Conservation (phyloP, 495 filamentous ascomycete genomes). For the Penicillium daleae region DNA sequence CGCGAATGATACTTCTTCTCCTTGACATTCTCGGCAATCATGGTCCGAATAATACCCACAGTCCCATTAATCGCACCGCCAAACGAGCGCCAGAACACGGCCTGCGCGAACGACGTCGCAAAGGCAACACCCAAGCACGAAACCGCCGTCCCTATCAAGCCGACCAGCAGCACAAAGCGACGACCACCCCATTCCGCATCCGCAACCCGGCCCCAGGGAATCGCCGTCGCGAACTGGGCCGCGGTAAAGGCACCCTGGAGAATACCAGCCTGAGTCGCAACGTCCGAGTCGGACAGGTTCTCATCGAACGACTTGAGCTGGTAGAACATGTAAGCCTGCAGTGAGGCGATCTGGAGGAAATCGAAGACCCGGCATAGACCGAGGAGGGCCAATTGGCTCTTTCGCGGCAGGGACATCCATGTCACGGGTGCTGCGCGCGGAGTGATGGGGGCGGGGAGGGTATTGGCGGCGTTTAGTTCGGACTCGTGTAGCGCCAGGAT, state of each 20-base stretch:
- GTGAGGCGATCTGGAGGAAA: slow-evolving; percentile 52
- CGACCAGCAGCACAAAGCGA: slow-evolving; percentile 77
- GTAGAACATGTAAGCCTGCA: slow-evolving; percentile 77
- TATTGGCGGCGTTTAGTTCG: slow-evolving; percentile 15
- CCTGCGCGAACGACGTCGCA: slow-evolving; percentile 69
- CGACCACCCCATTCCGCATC: slow-evolving; percentile 72
- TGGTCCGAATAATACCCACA: slow-evolving; percentile 78
- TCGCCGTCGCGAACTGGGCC: slow-evolving; percentile 83
- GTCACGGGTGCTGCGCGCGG: slow-evolving; percentile 50
- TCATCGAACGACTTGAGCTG: slow-evolving; percentile 73
- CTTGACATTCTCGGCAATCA: slow-evolving; percentile 78
- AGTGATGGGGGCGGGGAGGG: slow-evolving; percentile 16
- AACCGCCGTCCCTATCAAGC: slow-evolving; percentile 69
- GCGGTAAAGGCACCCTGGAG: slow-evolving; percentile 80
- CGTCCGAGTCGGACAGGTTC: slow-evolving; percentile 65
- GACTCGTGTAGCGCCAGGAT: slow-evolving; percentile 27
- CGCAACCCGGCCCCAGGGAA: slow-evolving; percentile 78
- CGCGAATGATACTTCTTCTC: slow-evolving; percentile 72
- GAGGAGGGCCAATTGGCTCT: slow-evolving; percentile 73
- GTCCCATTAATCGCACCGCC: slow-evolving; percentile 84
- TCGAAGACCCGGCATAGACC: slow-evolving; percentile 71
- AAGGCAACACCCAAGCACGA: slow-evolving; percentile 84
- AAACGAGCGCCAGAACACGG: slow-evolving; percentile 71
- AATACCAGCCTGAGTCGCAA: slow-evolving; percentile 77
- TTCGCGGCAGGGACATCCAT: slow-evolving; percentile 72